phyloP scores from a whole-genome alignment of 2,329 filamentous ascomycete genomes.

The Trichophyton mentagrophytes region DNA sequence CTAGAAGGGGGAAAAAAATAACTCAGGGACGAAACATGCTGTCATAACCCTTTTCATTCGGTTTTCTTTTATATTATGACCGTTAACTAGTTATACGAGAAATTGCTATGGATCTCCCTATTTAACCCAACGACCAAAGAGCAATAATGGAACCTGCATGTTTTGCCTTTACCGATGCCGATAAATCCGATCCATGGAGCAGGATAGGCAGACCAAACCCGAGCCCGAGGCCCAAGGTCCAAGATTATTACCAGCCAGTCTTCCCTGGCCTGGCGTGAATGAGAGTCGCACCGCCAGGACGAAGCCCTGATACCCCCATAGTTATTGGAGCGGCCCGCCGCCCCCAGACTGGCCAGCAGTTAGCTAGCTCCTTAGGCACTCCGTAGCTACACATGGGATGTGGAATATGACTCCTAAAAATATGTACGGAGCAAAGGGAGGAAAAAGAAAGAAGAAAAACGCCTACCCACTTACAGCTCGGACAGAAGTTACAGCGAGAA shows the following conservation, averaged over 20 bases:
- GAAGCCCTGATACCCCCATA: background rate
- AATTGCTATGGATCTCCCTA: background rate
- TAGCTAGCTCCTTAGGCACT: too few species aligned
- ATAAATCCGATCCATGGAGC: background rate
- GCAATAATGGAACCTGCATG: too few species aligned
- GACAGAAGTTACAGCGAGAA: background rate
- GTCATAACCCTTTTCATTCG: too few species aligned
- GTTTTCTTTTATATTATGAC: too few species aligned
- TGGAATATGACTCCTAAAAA: background rate
- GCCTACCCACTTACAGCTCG: background rate
- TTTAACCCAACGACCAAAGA: background rate
- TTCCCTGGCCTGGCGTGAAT: background rate
- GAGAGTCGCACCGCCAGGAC: background rate
- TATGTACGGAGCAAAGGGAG: background rate
- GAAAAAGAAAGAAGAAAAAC: background rate
- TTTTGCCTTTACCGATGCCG: background rate
- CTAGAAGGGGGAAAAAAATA: too few species aligned
- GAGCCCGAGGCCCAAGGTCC: background rate
- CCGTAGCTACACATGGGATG: background rate
- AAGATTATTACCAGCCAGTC: too few species aligned
- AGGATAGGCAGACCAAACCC: background rate
- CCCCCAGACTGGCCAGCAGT: too few species aligned
- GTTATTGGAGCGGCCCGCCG: too few species aligned
- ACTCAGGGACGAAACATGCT: too few species aligned
- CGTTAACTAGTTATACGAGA: background rate